phyloP scores from a whole-genome alignment of 1,284 basidiomycete species.

The Malassezia furfur region DNA sequence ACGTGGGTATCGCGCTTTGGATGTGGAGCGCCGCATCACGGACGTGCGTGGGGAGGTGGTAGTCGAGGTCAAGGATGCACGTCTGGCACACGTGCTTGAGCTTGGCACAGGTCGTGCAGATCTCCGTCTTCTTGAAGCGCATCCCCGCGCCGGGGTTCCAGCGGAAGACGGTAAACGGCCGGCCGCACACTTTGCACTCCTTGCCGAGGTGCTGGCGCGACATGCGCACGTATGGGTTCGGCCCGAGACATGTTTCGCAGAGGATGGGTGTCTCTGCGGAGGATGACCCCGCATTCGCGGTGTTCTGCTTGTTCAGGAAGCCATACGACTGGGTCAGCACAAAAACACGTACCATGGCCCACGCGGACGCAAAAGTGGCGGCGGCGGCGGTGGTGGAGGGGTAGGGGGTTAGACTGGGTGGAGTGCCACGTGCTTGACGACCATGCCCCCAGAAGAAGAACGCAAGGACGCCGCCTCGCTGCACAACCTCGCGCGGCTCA shows the following conservation, averaged over 20 bases:
- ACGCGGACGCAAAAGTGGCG: too few relatives aligned
- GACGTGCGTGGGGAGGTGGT: constrained; percentile 90
- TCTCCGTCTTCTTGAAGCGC: constrained; percentile 92
- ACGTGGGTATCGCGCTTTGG: constrained; percentile 78
- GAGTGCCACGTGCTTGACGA: background rate
- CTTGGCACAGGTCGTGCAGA: constrained; percentile 97
- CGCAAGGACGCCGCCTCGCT: background rate
- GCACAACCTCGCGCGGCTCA: constrained; percentile 13
- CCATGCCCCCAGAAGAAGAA: background rate
- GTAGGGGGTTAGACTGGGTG: too few relatives aligned
- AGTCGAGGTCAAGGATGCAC: constrained; percentile 85
- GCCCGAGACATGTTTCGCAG: constrained; percentile 52
- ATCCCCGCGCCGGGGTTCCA: constrained; percentile 91
- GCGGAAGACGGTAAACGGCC: constrained; percentile 84
- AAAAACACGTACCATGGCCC: background rate
- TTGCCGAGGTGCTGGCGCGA: constrained; percentile 92
- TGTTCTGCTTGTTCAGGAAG: constrained; percentile 26
- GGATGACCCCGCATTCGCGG: constrained; percentile 65
- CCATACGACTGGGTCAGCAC: constrained; percentile 20
- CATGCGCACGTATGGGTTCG: constrained; percentile 51
- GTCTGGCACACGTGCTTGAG: constrained; percentile 99
- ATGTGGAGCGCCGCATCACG: constrained; percentile 85
- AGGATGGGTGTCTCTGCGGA: constrained; percentile 80
- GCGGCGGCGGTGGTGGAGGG: background rate
- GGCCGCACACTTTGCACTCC: constrained; percentile 84